These are phyloP conservation scores for Podaxis pistillaris DNA, from an alignment of 768 basidiomycete species.

Conservation along the genomic window DNA sequence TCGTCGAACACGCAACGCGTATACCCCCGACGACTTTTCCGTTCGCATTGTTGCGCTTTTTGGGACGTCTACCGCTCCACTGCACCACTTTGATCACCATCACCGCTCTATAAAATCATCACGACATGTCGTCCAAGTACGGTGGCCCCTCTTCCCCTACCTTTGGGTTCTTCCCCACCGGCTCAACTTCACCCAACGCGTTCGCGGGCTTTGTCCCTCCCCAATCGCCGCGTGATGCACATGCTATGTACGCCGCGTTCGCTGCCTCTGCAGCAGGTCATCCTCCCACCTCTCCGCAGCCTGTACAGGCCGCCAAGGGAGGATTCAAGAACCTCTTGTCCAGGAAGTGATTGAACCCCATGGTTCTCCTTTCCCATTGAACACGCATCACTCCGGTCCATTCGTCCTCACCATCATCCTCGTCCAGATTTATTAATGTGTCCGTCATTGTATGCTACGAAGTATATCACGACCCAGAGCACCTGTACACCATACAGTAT, in stretches of 20 bases:
- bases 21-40: neutral
- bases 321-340: neutral
- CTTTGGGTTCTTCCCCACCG: slow-evolving; percentile 59
- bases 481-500: neutral
- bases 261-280: slow-evolving; percentile 15
- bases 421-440: neutral
- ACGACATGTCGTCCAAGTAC: slow-evolving; percentile 49
- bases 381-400: neutral
- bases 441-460: neutral
- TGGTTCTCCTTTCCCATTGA: neutral
- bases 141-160: slow-evolving; percentile 51
- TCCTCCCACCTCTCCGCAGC: slow-evolving; percentile 1
- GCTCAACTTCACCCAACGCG: slow-evolving; percentile 54
- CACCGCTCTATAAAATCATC: slow-evolving; percentile 5
- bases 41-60: neutral
- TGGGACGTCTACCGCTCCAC: slow-evolving; percentile 8
- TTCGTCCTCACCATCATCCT: neutral
- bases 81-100: slow-evolving; percentile 9
- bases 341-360: neutral
- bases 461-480: neutral
- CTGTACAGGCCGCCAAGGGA: neutral
- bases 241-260: slow-evolving; percentile 58
- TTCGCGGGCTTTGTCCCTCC: slow-evolving; percentile 47
- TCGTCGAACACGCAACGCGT: neutral
- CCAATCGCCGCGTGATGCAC: slow-evolving; percentile 59